A percentile compares a stretch with the other conserved stretches of the same genome.
phyloP scores from a whole-genome alignment of 768 basidiomycete genomes.

The Clavaria fumosa region DNA sequence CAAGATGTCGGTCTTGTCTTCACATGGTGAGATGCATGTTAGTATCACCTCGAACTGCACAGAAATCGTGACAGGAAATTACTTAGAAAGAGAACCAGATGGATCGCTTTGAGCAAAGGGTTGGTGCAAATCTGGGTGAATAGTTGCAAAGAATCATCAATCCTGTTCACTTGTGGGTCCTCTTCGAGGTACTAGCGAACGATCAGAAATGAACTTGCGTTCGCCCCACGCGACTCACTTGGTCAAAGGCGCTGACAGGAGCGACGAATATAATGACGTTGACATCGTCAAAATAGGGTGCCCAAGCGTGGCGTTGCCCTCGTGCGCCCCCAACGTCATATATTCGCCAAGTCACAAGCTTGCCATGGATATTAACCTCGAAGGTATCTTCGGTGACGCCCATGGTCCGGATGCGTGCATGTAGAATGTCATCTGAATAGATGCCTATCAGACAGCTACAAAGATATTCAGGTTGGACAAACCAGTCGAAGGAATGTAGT shows the following conservation, averaged over 20 bases:
- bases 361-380: conserved; percentile 68
- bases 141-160: conserved; percentile 78
- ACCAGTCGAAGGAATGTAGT: conserved; percentile 70
- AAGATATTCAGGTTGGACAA: conserved; percentile 8
- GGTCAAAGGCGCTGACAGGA: conserved; percentile 67
- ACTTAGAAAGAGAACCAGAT: conserved; percentile 34
- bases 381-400: conserved; percentile 76
- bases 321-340: conserved; percentile 61
- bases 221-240: conserved; percentile 23
- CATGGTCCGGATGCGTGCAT: conserved; percentile 85
- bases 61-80: too few relatives aligned
- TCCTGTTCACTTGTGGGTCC: conserved; percentile 71
- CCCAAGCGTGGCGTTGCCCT: conserved; percentile 63
- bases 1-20: conserved; percentile 70
- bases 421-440: conserved; percentile 64
- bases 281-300: conserved; percentile 63
- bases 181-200: conserved; percentile 62
- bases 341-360: conserved; percentile 57
- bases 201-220: background rate
- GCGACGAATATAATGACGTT: conserved; percentile 73
- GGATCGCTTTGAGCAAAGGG: conserved; percentile 50
- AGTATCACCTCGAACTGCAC: too few relatives aligned
- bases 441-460: too few relatives aligned
- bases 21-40: too few relatives aligned
- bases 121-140: conserved; percentile 81